Evolutionary conservation across 2,329 filamentous ascomycete species (phyloP), one percentile per base, ranked within the genome.

Genomic region (Calonectria crousiana): DNA sequence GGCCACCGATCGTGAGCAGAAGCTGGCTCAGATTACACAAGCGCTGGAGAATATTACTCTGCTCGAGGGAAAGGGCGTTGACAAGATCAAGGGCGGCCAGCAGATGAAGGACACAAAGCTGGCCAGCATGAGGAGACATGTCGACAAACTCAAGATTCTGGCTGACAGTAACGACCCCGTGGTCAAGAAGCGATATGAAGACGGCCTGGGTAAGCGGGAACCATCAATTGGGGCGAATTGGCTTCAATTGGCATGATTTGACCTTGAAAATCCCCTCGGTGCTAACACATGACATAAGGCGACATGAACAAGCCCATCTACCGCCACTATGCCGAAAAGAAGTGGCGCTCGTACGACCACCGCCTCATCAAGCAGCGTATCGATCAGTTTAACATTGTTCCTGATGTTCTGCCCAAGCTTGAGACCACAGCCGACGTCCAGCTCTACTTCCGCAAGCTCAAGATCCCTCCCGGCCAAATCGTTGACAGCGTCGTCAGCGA

Each of bases 291-390:
- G 14, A 4, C 23, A 4, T 36, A 78, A 98, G 96, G 94, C 77
- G 95, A 98, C 85, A 96, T 98, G 95, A 93, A 92, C 87, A 98
- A 98, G 85, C 96, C 96, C 76, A 96, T 99, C 83, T 99, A 99
- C 88, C 94, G 96, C 77, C 91, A 94, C 85, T 93, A 98, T 66
- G 95, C 96, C 74, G 91, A 98, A 82, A 88, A 90, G 80, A 95
- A 97, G 87, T 99, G 97, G 97, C 92, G 93, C 79, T 89, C 92
- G 77, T 95, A 97, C 87, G 93, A 95, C 83, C 92, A 93, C 80
- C 92, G 92, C 79, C 87, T 98, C 76, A 91, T 97, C 76, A 89
- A 92, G 76, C 97, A 99, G 88, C 94, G 97, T 82, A 93, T 98
- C 81, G 88, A 91, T 64, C 95, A 98, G 84, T 94, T 98, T 89